A percentile compares a stretch with the other conserved stretches of the same genome.
phyloP scores from a whole-genome alignment of 176 grass and related monocot species.

The Coix lacrymajobi region DNA sequence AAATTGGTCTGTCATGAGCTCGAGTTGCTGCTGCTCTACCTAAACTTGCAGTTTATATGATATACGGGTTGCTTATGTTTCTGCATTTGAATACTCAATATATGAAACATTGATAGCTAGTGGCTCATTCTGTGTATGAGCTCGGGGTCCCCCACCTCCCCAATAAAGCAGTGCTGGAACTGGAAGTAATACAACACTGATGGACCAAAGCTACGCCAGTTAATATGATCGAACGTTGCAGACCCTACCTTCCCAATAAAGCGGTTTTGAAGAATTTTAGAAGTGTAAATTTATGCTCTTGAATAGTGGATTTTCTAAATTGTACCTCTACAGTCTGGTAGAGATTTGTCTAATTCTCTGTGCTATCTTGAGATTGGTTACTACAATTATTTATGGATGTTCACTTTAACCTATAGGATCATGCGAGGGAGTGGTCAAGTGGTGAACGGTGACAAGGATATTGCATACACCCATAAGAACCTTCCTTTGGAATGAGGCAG shows the following conservation, averaged over 20 bases:
- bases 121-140: background rate
- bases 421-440: constrained; percentile 77
- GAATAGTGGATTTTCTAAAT: background rate
- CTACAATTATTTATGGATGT: background rate
- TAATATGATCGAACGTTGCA: background rate
- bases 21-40: too few species aligned
- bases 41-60: background rate
- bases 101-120: background rate
- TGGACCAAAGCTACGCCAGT: background rate
- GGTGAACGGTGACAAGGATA: constrained; percentile 73
- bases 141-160: background rate
- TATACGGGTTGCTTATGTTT: background rate
- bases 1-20: too few species aligned
- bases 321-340: background rate
- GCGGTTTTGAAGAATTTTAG: background rate
- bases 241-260: background rate
- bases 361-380: background rate
- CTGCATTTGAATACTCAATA: background rate
- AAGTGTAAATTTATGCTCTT: background rate
- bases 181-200: background rate
- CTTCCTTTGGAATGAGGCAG: constrained; percentile 57
- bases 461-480: constrained; percentile 71
- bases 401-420: constrained; percentile 54
- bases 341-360: background rate
- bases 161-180: background rate